Percentiles rank a stretch among this genome's conserved stretches.
Evolutionary conservation across 1,284 basidiomycete species (phyloP).

Genomic region (Tylopilus sp.): DNA sequence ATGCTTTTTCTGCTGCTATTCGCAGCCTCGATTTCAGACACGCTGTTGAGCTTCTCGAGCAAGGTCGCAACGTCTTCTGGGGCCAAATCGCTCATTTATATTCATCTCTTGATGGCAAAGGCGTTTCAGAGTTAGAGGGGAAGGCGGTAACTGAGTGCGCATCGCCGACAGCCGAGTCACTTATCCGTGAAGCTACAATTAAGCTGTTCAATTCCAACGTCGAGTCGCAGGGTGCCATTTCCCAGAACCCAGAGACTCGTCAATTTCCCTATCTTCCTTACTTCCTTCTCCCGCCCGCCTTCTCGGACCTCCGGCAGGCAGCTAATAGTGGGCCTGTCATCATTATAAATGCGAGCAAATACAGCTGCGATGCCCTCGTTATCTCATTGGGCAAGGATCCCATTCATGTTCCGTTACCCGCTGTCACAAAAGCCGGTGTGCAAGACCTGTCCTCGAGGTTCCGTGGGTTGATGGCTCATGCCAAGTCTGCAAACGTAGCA

Average conservation of each 20-base stretch:
- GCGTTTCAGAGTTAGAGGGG: background rate
- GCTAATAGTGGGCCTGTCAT: constrained; percentile 45
- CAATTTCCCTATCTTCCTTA: too few species aligned
- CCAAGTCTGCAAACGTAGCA: background rate
- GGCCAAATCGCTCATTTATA: background rate
- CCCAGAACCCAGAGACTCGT: too few species aligned
- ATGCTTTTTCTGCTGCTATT: constrained; percentile 5
- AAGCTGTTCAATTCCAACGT: too few species aligned
- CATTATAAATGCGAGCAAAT: constrained; percentile 17
- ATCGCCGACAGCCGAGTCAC: background rate
- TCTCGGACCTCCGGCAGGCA: constrained; percentile 12
- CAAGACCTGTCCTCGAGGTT: background rate
- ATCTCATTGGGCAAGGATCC: constrained; percentile 16
- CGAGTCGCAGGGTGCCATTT: too few species aligned
- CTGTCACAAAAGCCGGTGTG: background rate
- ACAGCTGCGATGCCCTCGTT: constrained; percentile 20
- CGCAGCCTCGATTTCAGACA: background rate
- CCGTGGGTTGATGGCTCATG: background rate
- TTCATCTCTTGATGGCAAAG: background rate
- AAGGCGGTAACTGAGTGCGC: background rate
- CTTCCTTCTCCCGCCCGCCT: background rate
- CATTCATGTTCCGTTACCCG: constrained; percentile 15
- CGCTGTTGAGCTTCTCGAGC: constrained; percentile 5
- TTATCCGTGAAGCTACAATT: background rate
- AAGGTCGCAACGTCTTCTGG: constrained; percentile 6